A percentile compares a stretch with the other conserved stretches of the same genome.
Evolutionary conservation across 2,329 filamentous ascomycete species (phyloP).

Genomic region (Monilinia fructigena): DNA sequence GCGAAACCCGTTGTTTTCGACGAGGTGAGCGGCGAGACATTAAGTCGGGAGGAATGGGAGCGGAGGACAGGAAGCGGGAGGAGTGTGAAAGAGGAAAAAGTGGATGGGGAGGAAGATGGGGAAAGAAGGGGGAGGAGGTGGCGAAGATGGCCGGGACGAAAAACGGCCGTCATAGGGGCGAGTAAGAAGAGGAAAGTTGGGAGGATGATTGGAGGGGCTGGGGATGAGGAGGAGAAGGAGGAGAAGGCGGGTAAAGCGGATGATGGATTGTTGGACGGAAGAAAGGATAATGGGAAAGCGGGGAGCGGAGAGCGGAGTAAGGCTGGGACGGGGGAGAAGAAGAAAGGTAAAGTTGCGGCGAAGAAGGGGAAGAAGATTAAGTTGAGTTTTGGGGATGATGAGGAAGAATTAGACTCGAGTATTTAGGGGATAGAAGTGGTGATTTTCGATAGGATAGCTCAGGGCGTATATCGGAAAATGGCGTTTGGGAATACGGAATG

Average conservation of each 20-base stretch:
- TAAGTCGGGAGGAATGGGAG: constrained; percentile 41
- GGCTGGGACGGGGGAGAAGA: constrained; percentile 28
- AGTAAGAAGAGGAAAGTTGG: constrained; percentile 57
- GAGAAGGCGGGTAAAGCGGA: neutral
- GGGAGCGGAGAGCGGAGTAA: neutral
- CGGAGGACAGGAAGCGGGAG: constrained; percentile 39
- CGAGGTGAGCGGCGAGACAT: constrained; percentile 63
- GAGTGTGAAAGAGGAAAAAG: constrained; percentile 30
- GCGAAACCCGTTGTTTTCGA: constrained; percentile 73
- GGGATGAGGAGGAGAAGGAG: constrained; percentile 26
- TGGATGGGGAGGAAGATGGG: neutral
- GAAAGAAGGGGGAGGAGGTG: constrained; percentile 38
- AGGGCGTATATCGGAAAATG: neutral
- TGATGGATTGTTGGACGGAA: neutral
- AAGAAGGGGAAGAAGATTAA: constrained; percentile 60
- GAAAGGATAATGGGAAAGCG: neutral
- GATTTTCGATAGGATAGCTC: neutral
- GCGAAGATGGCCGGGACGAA: constrained; percentile 46
- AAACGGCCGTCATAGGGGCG: constrained; percentile 45
- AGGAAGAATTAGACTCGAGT: constrained; percentile 35
- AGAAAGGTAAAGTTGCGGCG: constrained; percentile 31
- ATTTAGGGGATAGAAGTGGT: neutral
- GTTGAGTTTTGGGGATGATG: constrained; percentile 65
- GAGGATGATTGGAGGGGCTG: constrained; percentile 47
- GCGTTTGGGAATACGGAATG: constrained; percentile 6